Evolutionary conservation across 2,329 filamentous ascomycete species (phyloP), one percentile per base, ranked within the genome.

Genomic region (Colletotrichum endophyticum): DNA sequence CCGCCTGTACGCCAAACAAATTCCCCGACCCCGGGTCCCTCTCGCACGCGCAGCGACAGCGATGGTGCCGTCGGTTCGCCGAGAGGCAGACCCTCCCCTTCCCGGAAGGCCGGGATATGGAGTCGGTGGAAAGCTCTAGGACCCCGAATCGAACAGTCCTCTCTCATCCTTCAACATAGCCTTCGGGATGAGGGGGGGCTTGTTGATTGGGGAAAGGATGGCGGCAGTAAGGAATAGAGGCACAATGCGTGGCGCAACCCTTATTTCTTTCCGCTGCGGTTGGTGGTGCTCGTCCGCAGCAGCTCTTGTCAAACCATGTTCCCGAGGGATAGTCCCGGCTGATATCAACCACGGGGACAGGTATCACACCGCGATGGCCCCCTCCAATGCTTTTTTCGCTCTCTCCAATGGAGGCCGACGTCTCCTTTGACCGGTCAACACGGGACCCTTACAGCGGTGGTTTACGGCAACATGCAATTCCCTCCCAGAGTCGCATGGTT

Each of bases 91-190:
- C 62, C 73, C 63, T 70, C 68, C 73, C 73, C 63, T 70, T 56
- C 73, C 63, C 73, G 70, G 73, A 12, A 63, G n/a, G 70, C 62
- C 69, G 73, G 62, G 69, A 67, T 62, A 49, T 44, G 68, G 56
- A 63, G 27, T 49, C 39, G 36, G 67, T 34, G 56, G 67, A 44
- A 25, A 44, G 44, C 39, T 61, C 56, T n/a, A 27, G 69, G 56
- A 72, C 36, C 63, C 62, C 69, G 61, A 36, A 67, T 16, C 36
- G 68, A 49, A 32, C 59, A 70, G 49, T 66, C 69, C 44, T 59
- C 32, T 30, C 13, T 57, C 22, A 15, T 13, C 25, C 19, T 53
- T 69, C n/a, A 49, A 57, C 73, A 73, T 36, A 73, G 73, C 63
- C 73, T 56, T 59, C 63, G 70, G 73, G 44, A 76, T 63, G 70